phyloP scores from a whole-genome alignment of 2,329 filamentous ascomycete genomes.

The Thelonectria blattea region DNA sequence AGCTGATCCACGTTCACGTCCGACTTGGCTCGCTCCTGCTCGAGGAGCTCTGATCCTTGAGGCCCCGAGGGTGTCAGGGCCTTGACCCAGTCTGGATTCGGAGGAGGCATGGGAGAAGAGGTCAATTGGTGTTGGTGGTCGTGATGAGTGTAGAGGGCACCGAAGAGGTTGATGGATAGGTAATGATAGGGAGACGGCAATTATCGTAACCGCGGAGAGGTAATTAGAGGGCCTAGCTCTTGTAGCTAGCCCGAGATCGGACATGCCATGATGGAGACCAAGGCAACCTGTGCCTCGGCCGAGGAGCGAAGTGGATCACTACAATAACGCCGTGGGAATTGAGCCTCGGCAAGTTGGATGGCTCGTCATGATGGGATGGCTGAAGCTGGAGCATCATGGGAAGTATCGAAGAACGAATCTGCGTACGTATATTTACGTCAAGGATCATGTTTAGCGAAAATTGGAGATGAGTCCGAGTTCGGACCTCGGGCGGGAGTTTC shows the following conservation, averaged over 20 bases:
- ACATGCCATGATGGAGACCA: neutral
- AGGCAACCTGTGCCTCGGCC: neutral
- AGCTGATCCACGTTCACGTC: slow-evolving; percentile 71
- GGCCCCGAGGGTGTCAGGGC: slow-evolving; percentile 57
- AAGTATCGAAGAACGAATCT: too few relatives aligned
- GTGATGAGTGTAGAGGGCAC: neutral
- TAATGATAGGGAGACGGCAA: neutral
- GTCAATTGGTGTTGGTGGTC: neutral
- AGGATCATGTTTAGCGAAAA: too few relatives aligned
- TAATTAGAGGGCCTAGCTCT: neutral
- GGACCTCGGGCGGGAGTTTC: too few relatives aligned
- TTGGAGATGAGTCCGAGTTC: too few relatives aligned
- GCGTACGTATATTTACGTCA: too few relatives aligned
- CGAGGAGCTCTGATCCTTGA: slow-evolving; percentile 72
- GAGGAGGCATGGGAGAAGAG: slow-evolving; percentile 32
- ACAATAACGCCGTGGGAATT: neutral
- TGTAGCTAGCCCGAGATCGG: neutral
- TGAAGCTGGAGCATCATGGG: too few relatives aligned
- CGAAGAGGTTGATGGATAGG: neutral
- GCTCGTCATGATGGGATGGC: too few relatives aligned
- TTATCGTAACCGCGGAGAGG: neutral
- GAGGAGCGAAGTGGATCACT: neutral
- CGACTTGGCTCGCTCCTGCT: slow-evolving; percentile 71
- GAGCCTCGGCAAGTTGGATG: neutral
- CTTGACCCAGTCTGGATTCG: slow-evolving; percentile 43